These are phyloP conservation scores for Lonicera japonica DNA, from an alignment of 129 eudicot species.

Conservation along the genomic window DNA sequence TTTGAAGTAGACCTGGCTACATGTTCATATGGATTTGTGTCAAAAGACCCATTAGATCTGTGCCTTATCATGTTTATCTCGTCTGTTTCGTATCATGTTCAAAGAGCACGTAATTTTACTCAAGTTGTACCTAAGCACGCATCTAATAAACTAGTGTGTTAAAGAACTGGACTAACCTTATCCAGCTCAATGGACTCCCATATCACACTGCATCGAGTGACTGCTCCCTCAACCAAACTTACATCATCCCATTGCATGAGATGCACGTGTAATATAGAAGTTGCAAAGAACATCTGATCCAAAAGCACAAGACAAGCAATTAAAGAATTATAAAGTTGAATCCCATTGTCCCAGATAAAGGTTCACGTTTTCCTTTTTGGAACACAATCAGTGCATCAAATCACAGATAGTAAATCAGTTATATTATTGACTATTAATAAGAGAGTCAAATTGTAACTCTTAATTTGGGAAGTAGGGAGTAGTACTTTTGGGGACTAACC, in stretches of 20 bases:
- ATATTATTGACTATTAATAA: no score
- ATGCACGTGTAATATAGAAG: constrained; percentile 83
- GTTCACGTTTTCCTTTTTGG: no score
- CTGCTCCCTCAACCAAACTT: constrained; percentile 72
- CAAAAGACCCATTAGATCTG: no score
- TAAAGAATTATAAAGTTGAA: not conserved
- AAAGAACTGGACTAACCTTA: constrained; percentile 44
- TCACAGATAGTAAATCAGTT: not conserved
- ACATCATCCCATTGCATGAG: constrained; percentile 88
- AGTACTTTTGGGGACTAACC: no score
- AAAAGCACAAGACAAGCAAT: constrained; percentile 16
- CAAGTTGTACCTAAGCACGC: constrained; percentile 3
- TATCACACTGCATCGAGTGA: constrained; percentile 59
- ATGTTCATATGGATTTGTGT: no score
- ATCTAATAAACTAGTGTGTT: constrained; percentile 2
- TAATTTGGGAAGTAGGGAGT: no score
- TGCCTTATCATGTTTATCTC: no score
- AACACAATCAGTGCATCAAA: no score
- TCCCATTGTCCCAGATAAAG: not conserved
- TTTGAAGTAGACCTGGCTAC: no score
- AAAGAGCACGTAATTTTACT: not conserved
- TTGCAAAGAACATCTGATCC: constrained; percentile 89
- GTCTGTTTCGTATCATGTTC: not conserved
- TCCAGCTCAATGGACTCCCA: constrained; percentile 69
- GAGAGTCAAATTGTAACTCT: no score